These are phyloP conservation scores for Aureobasidium sp. DNA, from an alignment of 2,329 filamentous ascomycete genomes.

Conservation along the genomic window DNA sequence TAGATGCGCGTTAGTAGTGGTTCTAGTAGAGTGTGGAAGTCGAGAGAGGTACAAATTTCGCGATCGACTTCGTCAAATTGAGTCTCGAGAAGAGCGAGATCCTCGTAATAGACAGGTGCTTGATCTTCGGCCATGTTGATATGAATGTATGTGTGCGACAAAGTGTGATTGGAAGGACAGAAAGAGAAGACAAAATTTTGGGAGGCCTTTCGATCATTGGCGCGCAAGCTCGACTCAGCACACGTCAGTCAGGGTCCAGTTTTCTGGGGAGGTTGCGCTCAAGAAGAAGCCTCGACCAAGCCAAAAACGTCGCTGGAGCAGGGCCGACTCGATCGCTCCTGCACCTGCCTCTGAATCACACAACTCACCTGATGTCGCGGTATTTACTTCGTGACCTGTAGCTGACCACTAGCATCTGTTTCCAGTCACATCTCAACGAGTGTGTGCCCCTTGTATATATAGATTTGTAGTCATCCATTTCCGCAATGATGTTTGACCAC, in stretches of 20 bases:
- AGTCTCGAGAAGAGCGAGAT: constrained; percentile 71
- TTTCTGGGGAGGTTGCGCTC: not conserved
- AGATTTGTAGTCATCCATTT: not conserved
- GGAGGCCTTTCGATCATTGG: not conserved
- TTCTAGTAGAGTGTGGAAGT: not conserved
- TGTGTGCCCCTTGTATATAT: not conserved
- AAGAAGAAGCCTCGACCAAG: not conserved
- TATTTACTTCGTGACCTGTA: not conserved
- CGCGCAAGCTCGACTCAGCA: not conserved
- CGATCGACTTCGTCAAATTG: constrained; percentile 79
- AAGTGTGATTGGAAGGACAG: not conserved
- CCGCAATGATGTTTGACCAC: not conserved
- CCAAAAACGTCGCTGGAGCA: not conserved
- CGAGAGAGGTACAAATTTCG: constrained; percentile 62
- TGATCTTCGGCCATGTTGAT: constrained; percentile 12
- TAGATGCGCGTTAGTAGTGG: constrained; percentile 31
- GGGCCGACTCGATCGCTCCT: not conserved
- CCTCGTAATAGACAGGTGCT: constrained; percentile 56
- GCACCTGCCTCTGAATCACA: not conserved
- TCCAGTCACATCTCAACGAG: not conserved
- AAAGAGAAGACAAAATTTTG: not conserved
- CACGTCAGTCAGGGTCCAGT: constrained; percentile 8
- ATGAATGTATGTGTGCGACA: not conserved
- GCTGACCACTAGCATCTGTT: not conserved
- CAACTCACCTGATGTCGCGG: constrained; percentile 12